Evolutionary conservation across 1,284 basidiomycete genomes (phyloP), one percentile per base, ranked within the genome.

Genomic region (Coniferiporia sulphurascens): DNA sequence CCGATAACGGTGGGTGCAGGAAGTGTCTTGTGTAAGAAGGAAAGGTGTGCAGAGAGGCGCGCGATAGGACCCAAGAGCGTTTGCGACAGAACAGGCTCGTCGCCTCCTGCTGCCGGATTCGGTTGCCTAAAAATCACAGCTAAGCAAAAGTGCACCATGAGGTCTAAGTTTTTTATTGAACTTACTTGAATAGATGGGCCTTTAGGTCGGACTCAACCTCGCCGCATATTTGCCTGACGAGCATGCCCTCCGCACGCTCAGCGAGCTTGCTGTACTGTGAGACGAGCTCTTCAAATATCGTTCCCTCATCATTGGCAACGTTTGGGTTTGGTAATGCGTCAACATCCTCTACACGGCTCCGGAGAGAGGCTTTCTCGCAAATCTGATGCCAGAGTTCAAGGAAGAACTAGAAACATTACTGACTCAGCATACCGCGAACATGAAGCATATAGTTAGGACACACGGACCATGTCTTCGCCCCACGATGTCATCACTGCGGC

Each of bases 301-400:
- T 90, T 48, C 81, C 82, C 60, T 80, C 78, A 0, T 78, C 75
- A 64, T 65, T 69, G 53, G 69, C 71, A 50, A 70, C 61, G 27
- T 59, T 70, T 8, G 76, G 75, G 63, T 77, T 71, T 1, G 86
- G 84, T 22, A 89, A 68, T 2, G 80, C 75, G 1, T 78, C 63
- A 41, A 76, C 78, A 13, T 74, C 74, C 63, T 79, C 73, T 1
- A 78, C 79, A 61, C 76, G 76, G 44, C 74, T 73, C 35, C 84
- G 81, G n/a, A 89, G 73, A 32, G 76, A 74, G 2, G 79, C 74
- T 45, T 78, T 77, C 50, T 73, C 77, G 64, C 83, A 81, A 64
- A 96, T 87, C 66, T 93, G 90, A 4, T 83, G 76, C 84, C 89
- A 93, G 46, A 97, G 74, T 70, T 94, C 91, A 9, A 96, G 75